Evolutionary conservation across 768 basidiomycete genomes (phyloP), one percentile per base, ranked within the genome.

Genomic region (Russula earlei): DNA sequence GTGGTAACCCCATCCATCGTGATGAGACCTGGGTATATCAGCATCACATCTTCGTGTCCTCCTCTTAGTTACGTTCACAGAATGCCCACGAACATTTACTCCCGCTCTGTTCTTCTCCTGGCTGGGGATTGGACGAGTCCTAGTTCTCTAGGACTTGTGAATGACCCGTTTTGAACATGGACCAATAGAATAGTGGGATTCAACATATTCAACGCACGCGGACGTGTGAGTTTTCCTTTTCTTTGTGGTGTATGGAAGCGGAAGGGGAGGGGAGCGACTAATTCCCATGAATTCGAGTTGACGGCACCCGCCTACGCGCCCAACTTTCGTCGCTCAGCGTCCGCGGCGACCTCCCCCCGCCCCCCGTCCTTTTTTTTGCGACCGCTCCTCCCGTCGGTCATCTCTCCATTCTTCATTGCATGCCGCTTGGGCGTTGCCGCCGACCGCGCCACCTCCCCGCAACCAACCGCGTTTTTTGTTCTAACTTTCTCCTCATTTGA

Each of bases 11-110:
- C 48, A 55, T 49, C 22, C 5, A 33, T 41, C 45, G 27, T 38
- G 4, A 41, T 33, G 19, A 43, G 29, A 41, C 31, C 25, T 19
- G 40, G 36, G n/a, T 45, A 52, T 52, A 36, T 36, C 34, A 36
- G 40, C 24, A 45, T 38, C n/a, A 31, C 27, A 12, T 1, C 20
- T 4, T 27, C 15, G 17, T 36, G 19, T 5, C 40, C 25, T 31
- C 27, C 25, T 52, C 55, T 51, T 56, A 43, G 49, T 56, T 56
- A 56, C 49, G 22, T 56, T 56, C 55, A 56, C 55, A 56, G 49
- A 56, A 52, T 36, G 29, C 12, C 31, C 38, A 15, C 22, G 45
- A 47, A 46, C n/a, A 22, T 6, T 46, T 25, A 2, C 19, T 31
- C 29, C 8, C 12, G 15, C 53, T 20, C 27, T n/a, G 3, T 29